phyloP scores from a whole-genome alignment of 257 asterid species.

The Galeopsis tetrahit region DNA sequence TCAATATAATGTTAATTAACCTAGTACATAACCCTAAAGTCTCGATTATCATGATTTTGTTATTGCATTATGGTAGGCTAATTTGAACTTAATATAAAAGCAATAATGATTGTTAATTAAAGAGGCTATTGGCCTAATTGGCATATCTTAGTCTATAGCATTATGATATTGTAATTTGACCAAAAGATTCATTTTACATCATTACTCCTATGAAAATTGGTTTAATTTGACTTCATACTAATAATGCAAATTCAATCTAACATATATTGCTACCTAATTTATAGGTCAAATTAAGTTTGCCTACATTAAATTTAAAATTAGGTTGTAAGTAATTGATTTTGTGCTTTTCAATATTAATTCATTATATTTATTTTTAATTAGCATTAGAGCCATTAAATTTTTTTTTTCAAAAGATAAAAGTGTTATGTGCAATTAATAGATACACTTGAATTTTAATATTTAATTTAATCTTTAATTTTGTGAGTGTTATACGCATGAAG shows the following conservation, averaged over 20 bases:
- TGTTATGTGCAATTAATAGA: no score
- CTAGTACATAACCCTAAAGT: conserved; percentile 8
- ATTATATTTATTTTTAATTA: no score
- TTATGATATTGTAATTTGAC: conserved; percentile 5
- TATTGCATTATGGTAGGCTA: background rate
- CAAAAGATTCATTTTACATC: conserved; percentile 3
- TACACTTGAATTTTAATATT: no score
- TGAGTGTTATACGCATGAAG: no score
- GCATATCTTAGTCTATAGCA: background rate
- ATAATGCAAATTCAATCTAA: background rate
- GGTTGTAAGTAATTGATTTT: no score
- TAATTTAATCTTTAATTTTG: no score
- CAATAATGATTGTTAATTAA: background rate
- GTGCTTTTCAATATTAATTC: no score
- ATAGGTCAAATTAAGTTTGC: no score
- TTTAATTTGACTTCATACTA: background rate
- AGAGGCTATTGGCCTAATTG: background rate
- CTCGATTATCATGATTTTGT: conserved; percentile 1
- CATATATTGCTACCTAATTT: no score
- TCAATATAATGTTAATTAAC: conserved; percentile 5
- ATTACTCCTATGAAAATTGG: background rate
- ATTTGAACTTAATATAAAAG: conserved; percentile 2
- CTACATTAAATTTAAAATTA: no score
- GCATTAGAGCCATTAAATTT: no score
- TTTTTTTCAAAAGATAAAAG: no score